A percentile compares a stretch with the other conserved stretches of the same genome.
Conservation (phyloP, 495 filamentous ascomycete genomes). For the Talaromyces thailandensis region DNA sequence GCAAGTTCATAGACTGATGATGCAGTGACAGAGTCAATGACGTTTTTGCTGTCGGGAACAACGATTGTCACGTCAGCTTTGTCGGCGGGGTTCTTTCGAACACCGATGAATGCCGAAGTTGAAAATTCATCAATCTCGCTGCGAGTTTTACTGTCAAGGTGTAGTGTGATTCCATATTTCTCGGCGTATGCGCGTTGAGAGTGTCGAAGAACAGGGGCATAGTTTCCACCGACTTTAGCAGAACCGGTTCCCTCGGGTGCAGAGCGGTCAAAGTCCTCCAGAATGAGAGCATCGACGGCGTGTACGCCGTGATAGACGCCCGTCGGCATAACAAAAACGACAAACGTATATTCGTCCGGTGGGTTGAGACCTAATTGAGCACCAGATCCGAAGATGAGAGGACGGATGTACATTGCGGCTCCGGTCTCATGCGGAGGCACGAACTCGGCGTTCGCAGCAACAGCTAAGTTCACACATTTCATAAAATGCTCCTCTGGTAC, state of each 20-base stretch:
- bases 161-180: slow-evolving; percentile 80
- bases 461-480: slow-evolving; percentile 64
- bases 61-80: slow-evolving; percentile 58
- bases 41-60: slow-evolving; percentile 69
- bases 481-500: slow-evolving; percentile 68
- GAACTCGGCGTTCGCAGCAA: slow-evolving; percentile 75
- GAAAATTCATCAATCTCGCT: slow-evolving; percentile 85
- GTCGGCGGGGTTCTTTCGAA: slow-evolving; percentile 37
- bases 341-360: slow-evolving; percentile 82
- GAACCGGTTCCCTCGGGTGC: slow-evolving; percentile 66
- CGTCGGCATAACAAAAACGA: slow-evolving; percentile 75
- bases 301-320: slow-evolving; percentile 84
- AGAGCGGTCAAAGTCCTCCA: slow-evolving; percentile 69
- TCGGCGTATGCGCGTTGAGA: slow-evolving; percentile 63
- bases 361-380: slow-evolving; percentile 75
- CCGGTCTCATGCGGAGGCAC: slow-evolving; percentile 78
- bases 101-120: slow-evolving; percentile 78
- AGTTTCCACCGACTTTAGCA: slow-evolving; percentile 72
- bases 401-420: slow-evolving; percentile 83
- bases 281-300: slow-evolving; percentile 68
- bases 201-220: slow-evolving; percentile 73
- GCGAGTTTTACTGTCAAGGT: slow-evolving; percentile 71
- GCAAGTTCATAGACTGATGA: slow-evolving; percentile 59
- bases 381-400: slow-evolving; percentile 72
- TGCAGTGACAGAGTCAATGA: slow-evolving; percentile 76